Evolutionary conservation across 305 asterid genomes (phyloP).

Genomic region (Caryopteris hybrid): DNA sequence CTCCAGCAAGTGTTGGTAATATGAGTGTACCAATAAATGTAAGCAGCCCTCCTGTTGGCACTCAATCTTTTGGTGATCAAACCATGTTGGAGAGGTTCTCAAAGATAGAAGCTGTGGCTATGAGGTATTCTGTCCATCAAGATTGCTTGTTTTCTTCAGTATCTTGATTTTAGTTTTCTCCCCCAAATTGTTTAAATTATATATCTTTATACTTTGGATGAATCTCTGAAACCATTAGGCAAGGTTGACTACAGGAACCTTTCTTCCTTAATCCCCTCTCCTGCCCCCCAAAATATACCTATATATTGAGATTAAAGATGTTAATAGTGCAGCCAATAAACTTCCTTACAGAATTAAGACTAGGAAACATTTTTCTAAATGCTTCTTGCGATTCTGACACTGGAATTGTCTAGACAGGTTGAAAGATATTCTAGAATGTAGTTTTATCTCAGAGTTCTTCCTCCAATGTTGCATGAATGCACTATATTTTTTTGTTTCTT

Average conservation of each 20-base stretch:
- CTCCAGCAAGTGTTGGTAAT: conserved; percentile 91
- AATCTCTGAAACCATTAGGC: not conserved
- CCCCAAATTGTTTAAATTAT: not conserved
- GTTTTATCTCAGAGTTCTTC: not conserved
- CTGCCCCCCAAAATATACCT: no score
- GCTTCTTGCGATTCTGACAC: conserved; percentile 4
- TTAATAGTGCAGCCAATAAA: not conserved
- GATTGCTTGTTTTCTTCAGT: not conserved
- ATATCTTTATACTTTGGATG: not conserved
- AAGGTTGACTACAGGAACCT: not conserved
- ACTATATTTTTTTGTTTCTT: not conserved
- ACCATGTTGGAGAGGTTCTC: conserved; percentile 72
- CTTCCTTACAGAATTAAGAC: not conserved
- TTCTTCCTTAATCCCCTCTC: not conserved
- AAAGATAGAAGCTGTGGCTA: conserved; percentile 64
- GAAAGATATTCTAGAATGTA: not conserved
- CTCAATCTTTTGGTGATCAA: conserved; percentile 61
- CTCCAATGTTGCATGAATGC: not conserved
- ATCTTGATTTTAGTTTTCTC: not conserved
- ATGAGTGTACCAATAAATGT: conserved; percentile 60
- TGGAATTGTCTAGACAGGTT: conserved; percentile 10
- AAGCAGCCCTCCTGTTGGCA: conserved; percentile 81
- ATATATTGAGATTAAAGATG: not conserved
- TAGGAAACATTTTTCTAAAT: not conserved
- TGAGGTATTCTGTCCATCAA: conserved; percentile 51